Conservation (phyloP, 2,329 filamentous ascomycete species). For the Phialemonium atrogriseum region DNA sequence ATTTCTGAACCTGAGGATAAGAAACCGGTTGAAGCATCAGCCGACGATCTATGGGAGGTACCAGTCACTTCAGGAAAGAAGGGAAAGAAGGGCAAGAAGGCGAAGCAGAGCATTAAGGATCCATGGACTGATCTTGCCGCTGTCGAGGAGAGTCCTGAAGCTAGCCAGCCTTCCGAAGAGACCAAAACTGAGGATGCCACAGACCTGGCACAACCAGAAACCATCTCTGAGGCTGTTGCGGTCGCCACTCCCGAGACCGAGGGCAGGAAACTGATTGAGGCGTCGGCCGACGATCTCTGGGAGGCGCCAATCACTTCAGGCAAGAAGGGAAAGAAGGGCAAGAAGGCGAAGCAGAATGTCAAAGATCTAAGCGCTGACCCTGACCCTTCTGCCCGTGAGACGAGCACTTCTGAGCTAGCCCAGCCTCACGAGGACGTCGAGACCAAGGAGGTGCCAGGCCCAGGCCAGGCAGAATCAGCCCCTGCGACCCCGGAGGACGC, state of each 20-base stretch:
- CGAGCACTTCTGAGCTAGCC: not conserved
- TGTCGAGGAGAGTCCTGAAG: not conserved
- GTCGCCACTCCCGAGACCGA: not conserved
- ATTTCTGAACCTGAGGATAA: not conserved
- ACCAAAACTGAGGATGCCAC: no score
- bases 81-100: conserved; percentile 23
- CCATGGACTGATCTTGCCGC: no score
- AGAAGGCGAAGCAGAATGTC: conserved; percentile 24
- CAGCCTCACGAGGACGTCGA: conserved; percentile 1
- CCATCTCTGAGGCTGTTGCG: conserved; percentile 1
- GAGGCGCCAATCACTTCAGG: conserved; percentile 8
- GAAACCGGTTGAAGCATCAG: conserved; percentile 3
- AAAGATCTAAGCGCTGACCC: no score
- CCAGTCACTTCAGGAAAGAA: conserved; percentile 14
- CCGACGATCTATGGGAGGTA: conserved; percentile 5
- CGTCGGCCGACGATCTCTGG: conserved; percentile 3
- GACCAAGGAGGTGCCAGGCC: not conserved
- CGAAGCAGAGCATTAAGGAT: conserved; percentile 19
- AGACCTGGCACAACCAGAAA: no score
- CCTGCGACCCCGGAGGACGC: not conserved
- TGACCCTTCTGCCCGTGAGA: not conserved
- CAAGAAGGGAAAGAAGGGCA: conserved; percentile 21
- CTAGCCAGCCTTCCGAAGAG: no score
- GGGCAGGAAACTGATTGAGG: conserved; percentile 5
- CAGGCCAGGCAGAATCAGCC: not conserved